These are phyloP conservation scores for Phaeophleospora eucalypticola DNA, from an alignment of 2,329 filamentous ascomycete species.

Conservation along the genomic window DNA sequence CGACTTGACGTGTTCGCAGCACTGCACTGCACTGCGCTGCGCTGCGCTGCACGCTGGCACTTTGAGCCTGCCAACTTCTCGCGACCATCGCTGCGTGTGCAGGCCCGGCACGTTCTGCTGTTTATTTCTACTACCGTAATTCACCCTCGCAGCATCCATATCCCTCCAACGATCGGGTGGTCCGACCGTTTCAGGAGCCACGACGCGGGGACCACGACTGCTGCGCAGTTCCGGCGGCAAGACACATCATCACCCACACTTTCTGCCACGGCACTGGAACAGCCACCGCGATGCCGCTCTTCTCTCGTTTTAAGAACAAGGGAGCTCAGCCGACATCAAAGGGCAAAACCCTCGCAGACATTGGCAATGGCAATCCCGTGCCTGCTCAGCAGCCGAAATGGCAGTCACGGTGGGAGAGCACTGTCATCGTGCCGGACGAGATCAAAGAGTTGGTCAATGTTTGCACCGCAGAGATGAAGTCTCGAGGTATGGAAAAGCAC, in stretches of 20 bases:
- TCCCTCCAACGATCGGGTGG: not conserved
- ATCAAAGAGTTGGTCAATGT: slow-evolving; percentile 79
- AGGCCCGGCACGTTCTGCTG: not conserved
- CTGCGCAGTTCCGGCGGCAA: not conserved
- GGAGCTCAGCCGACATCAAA: slow-evolving; percentile 60
- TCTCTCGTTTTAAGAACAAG: slow-evolving; percentile 68
- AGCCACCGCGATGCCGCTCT: slow-evolving; percentile 49
- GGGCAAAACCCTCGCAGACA: slow-evolving; percentile 45
- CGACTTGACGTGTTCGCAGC: not conserved
- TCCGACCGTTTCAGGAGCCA: not conserved
- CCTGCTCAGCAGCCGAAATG: slow-evolving; percentile 68
- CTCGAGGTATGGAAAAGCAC: slow-evolving; percentile 65
- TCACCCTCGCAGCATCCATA: slow-evolving; percentile 1
- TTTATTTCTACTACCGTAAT: not conserved
- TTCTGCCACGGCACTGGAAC: too few species aligned
- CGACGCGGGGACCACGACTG: not conserved
- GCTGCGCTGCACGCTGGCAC: too few species aligned
- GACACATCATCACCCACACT: not conserved
- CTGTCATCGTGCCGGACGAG: slow-evolving; percentile 80
- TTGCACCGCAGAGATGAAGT: slow-evolving; percentile 89
- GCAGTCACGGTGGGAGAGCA: slow-evolving; percentile 80
- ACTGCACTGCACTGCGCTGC: too few species aligned
- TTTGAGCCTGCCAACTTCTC: not conserved
- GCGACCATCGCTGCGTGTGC: not conserved
- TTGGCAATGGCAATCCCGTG: slow-evolving; percentile 32